These are phyloP conservation scores for Cryptococcus sp. DNA, from an alignment of 1,284 basidiomycete species.

Conservation along the genomic window DNA sequence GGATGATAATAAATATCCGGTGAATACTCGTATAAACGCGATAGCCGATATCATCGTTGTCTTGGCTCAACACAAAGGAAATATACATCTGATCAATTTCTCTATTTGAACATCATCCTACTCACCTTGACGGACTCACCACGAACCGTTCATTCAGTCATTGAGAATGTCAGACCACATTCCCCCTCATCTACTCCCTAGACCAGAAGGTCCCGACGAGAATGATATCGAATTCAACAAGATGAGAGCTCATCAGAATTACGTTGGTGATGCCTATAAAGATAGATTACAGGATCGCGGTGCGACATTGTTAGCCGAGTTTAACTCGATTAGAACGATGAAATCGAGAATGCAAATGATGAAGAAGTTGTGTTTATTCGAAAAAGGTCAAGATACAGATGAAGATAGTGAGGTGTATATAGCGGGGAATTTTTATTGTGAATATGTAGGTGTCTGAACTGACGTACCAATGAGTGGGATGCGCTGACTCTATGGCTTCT, in stretches of 20 bases:
- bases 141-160: too few species aligned
- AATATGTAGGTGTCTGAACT: constrained; percentile 30
- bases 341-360: constrained; percentile 20
- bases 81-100: too few species aligned
- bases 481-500: background rate
- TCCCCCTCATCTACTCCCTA: too few species aligned
- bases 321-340: constrained; percentile 18
- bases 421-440: constrained; percentile 14
- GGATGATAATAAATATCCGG: too few species aligned
- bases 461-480: background rate
- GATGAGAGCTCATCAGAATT: constrained; percentile 33
- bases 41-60: too few species aligned
- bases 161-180: too few species aligned
- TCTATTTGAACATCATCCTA: too few species aligned
- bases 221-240: constrained; percentile 6
- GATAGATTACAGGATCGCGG: constrained; percentile 15
- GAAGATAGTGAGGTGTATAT: constrained; percentile 4
- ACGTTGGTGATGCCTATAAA: constrained; percentile 35
- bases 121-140: too few species aligned
- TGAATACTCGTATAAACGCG: too few species aligned
- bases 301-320: constrained; percentile 14
- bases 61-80: too few species aligned
- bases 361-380: constrained; percentile 16
- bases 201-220: background rate
- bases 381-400: constrained; percentile 1